Base-by-base conservation (phyloP, 192 early-diverging fungal species). In the Paraglomus occultum region DNA sequence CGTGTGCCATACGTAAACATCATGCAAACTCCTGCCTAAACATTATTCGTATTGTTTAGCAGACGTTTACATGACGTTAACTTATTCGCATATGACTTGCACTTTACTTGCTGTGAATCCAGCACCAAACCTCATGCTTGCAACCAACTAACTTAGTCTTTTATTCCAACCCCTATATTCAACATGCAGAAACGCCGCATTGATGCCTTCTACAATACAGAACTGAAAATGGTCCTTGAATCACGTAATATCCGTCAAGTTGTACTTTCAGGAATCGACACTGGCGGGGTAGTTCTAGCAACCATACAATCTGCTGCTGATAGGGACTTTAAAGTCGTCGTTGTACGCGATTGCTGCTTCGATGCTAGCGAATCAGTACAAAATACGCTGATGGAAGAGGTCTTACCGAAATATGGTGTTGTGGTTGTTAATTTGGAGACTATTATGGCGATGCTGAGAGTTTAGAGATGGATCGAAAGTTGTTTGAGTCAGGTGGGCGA, bases 161-260 rank as follows among this genome's bases (percentile, higher is more conserved):
- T 31, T 31, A 31, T 31, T 31, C 31, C 31, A 31, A 50, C 49
- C 11, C 48, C 17, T 17, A 50, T 50, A 15, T 50, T 42, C 31
- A 62, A 63, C 11, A 18, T 59, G 39, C 42, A 69, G 67, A 69
- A 47, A 58, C 67, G 67, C 39, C 67, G 67, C 4, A 14, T 52
- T 10, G 67, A 69, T 48, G 67, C 67, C 17, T 69, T 69, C 40
- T 69, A 48, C 39, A 69, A 69, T 31, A 69, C 67, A 12, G 67
- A 69, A n/a, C 67, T 69, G 23, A 47, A 69, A 39, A 58, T 58
- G 67, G 58, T 69, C 18, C 67, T 69, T 38, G 52, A 69, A 58
- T 69, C 51, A 8, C 52, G 42, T 46, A 69, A 57, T 22, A 69
- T 69, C 18, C 31, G 31, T 15, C 54, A 69, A n/a, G 48, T 69